Conservation (phyloP, 345 rosid species). For the Acer negundo region DNA sequence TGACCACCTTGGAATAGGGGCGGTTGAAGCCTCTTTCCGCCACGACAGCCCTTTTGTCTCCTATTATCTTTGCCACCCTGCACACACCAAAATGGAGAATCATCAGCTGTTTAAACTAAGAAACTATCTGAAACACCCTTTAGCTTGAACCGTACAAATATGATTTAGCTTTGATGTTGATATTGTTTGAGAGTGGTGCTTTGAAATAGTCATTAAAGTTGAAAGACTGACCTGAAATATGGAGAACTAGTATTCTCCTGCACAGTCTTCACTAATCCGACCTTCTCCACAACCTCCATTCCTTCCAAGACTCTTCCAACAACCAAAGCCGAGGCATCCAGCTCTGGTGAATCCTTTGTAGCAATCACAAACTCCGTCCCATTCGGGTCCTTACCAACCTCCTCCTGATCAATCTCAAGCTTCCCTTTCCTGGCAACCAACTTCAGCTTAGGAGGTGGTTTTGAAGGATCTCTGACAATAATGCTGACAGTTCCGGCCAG, state of each 20-base stretch:
- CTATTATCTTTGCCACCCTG: constrained; percentile 85
- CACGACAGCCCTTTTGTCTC: constrained; percentile 89
- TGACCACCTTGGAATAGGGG: constrained; percentile 74
- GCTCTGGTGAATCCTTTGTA: constrained; percentile 70
- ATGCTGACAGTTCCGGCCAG: constrained; percentile 72
- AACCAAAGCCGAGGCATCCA: constrained; percentile 72
- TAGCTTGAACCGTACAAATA: neutral
- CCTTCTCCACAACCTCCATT: constrained; percentile 65
- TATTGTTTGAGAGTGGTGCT: no score
- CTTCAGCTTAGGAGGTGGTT: constrained; percentile 84
- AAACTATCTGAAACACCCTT: neutral
- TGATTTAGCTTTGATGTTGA: neutral
- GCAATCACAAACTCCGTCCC: constrained; percentile 84
- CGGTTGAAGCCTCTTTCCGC: constrained; percentile 93
- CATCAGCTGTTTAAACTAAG: neutral
- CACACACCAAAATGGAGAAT: constrained; percentile 22
- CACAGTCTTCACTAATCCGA: constrained; percentile 72
- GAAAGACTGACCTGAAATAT: constrained; percentile 68
- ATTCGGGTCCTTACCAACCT: constrained; percentile 56
- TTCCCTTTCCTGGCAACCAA: constrained; percentile 74
- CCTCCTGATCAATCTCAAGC: constrained; percentile 72
- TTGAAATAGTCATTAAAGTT: neutral
- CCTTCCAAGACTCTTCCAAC: constrained; percentile 83
- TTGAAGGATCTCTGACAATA: constrained; percentile 72
- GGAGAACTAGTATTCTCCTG: constrained; percentile 82